Evolutionary conservation across 352 stramenopile genomes (phyloP), one percentile per base, ranked within the genome.

Genomic region (Phytophthora chlamydospora): DNA sequence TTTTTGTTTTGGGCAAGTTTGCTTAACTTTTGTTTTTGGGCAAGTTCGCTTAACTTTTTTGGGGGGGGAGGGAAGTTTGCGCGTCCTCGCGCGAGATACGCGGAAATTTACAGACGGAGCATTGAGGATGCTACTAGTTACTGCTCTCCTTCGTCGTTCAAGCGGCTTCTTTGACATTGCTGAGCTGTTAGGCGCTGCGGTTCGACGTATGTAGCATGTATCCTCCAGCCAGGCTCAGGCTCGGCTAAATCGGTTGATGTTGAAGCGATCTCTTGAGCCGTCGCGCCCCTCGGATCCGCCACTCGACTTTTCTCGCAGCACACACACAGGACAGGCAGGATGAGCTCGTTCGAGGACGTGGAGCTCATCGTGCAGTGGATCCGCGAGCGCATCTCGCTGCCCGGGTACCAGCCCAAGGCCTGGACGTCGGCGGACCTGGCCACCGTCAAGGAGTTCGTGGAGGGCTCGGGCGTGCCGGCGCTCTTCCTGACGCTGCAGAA

Each of bases 301-400:
- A 52, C 13, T 34, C 19, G 42, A 27, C 24, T 12, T 29, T 19
- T 24, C 42, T 48, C 21, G 6, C n/a, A 36, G 29, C n/a, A 45
- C 6, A 8, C 16, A 7, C 24, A 24, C n/a, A 36, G 24, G 24
- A 35, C 21, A 17, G 35, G 6, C 34, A 35, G 45, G 36, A 93
- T 92, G 81, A 94, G 78, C 58, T 85, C 80, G 63, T 94, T 94
- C 51, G 85, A 96, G 44, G 87, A 96, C 58, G 80, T 90, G 46
- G 87, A 96, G 72, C 73, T 76, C 45, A 76, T 96, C 27, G 80
- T 86, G 55, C 83, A 94, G 63, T 96, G 88, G 88, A 90, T 96
- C 32, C 80, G 85, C 21, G 85, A 95, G 48, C 81, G 86, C 19
- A 87, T 95, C 49, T 76, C 76, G 40, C 58, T 95, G 46, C 81